These are phyloP conservation scores for Amaranthus tricolor DNA, from an alignment of 179 eudicot genomes.

Conservation along the genomic window DNA sequence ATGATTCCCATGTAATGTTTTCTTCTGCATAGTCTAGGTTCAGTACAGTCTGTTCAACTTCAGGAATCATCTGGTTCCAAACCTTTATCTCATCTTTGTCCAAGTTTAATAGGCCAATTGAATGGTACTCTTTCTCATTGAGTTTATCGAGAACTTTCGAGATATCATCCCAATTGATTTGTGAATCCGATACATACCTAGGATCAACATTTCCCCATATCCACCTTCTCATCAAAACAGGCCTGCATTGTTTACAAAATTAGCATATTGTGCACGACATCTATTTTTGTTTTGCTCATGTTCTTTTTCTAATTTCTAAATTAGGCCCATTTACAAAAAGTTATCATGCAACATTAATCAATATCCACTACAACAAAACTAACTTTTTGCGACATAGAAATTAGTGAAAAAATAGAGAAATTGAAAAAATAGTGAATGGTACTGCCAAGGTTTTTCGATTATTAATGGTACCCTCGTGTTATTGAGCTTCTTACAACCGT, in stretches of 20 bases:
- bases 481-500: too few relatives aligned
- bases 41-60: slow-evolving; percentile 42
- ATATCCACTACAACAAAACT: too few relatives aligned
- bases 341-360: too few relatives aligned
- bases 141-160: slow-evolving; percentile 34
- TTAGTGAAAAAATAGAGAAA: too few relatives aligned
- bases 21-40: slow-evolving; percentile 42
- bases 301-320: too few relatives aligned
- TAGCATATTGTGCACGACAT: background rate
- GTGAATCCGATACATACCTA: slow-evolving; percentile 47
- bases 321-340: too few relatives aligned
- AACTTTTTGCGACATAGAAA: too few relatives aligned
- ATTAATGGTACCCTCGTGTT: too few relatives aligned
- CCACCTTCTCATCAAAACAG: slow-evolving; percentile 48
- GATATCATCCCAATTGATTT: slow-evolving; percentile 58
- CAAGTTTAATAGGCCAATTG: slow-evolving; percentile 69
- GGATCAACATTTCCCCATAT: slow-evolving; percentile 58
- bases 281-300: too few relatives aligned
- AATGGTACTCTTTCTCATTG: slow-evolving; percentile 33
- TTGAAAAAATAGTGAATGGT: too few relatives aligned
- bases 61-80: slow-evolving; percentile 54
- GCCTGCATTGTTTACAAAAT: slow-evolving; percentile 39
- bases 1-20: slow-evolving; percentile 64
- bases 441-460: too few relatives aligned
- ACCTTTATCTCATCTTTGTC: slow-evolving; percentile 38